Percentiles rank a stretch among this genome's conserved stretches.
These are phyloP conservation scores for Cucurbita argyrosperma DNA, from an alignment of 306 rosid genomes.

Conservation along the genomic window DNA sequence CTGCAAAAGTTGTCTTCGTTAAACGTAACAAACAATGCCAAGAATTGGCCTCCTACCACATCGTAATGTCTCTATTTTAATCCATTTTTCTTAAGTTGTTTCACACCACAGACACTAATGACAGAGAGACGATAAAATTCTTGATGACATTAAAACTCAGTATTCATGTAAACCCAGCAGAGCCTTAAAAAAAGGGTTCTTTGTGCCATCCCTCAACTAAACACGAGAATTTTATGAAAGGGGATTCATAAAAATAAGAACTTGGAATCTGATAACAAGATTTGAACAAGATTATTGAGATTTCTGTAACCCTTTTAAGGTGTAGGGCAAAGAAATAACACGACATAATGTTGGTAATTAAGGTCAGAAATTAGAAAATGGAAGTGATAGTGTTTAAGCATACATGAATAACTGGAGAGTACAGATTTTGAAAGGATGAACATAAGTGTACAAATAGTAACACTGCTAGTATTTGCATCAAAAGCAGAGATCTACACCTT, in stretches of 20 bases:
- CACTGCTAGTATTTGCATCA: slow-evolving; percentile 8
- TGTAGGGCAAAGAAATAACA: not conserved
- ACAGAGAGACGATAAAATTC: not conserved
- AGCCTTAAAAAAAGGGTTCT: no score
- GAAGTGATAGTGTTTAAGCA: not conserved
- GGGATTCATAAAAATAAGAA: not conserved
- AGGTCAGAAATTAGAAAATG: not conserved
- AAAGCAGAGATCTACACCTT: slow-evolving; percentile 6
- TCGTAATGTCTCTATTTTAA: not conserved
- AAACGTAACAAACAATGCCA: not conserved
- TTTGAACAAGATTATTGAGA: not conserved
- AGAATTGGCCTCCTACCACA: not conserved
- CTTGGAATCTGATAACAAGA: not conserved
- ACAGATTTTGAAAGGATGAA: not conserved
- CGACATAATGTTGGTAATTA: not conserved
- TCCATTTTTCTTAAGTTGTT: not conserved
- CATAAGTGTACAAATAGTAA: slow-evolving; percentile 4
- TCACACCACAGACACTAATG: not conserved
- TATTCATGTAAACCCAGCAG: not conserved
- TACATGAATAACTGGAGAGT: not conserved
- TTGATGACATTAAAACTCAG: not conserved
- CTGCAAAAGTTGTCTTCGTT: not conserved
- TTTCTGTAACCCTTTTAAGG: not conserved
- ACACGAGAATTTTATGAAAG: not conserved
- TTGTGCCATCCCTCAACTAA: no score